Percentiles rank a stretch among this genome's conserved stretches.
These are phyloP conservation scores for Yamadazyma membranifaciens DNA, from an alignment of 1,139 yeast species.

Conservation along the genomic window DNA sequence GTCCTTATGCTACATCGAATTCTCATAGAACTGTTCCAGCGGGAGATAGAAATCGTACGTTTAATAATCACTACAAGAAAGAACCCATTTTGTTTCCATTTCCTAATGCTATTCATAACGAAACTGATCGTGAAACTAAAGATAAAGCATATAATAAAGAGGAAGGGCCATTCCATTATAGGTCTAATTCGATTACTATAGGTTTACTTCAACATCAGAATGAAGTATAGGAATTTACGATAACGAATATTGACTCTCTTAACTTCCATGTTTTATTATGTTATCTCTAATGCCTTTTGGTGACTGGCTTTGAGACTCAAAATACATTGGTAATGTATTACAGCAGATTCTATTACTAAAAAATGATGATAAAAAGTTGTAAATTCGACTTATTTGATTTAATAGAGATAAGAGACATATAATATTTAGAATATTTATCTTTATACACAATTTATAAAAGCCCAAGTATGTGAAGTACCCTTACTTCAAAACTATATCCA, in stretches of 20 bases:
- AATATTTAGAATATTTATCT: conserved; percentile 1
- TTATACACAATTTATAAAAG: conserved; percentile 5
- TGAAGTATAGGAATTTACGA: conserved; percentile 1
- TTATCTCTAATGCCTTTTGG: too few species aligned
- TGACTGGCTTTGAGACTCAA: too few species aligned
- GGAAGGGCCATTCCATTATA: conserved; percentile 27
- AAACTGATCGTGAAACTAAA: conserved; percentile 31
- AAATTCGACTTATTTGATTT: too few species aligned
- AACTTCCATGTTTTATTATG: too few species aligned
- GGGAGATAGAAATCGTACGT: conserved; percentile 19
- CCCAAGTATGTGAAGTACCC: conserved; percentile 4
- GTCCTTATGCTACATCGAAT: conserved; percentile 14
- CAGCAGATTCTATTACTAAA: too few species aligned
- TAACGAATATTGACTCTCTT: not conserved
- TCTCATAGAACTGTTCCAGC: conserved; percentile 9
- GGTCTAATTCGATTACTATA: conserved; percentile 44
- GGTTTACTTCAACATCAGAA: conserved; percentile 35
- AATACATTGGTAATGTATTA: too few species aligned
- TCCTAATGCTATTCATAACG: conserved; percentile 42
- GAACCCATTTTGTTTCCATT: conserved; percentile 39
- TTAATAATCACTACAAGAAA: conserved; percentile 48
- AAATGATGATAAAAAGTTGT: too few species aligned
- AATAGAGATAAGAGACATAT: not conserved
- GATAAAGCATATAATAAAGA: conserved; percentile 21
- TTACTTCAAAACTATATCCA: conserved; percentile 4